phyloP scores from a whole-genome alignment of 2,329 filamentous ascomycete species.

The Fusarium oligoseptatum region DNA sequence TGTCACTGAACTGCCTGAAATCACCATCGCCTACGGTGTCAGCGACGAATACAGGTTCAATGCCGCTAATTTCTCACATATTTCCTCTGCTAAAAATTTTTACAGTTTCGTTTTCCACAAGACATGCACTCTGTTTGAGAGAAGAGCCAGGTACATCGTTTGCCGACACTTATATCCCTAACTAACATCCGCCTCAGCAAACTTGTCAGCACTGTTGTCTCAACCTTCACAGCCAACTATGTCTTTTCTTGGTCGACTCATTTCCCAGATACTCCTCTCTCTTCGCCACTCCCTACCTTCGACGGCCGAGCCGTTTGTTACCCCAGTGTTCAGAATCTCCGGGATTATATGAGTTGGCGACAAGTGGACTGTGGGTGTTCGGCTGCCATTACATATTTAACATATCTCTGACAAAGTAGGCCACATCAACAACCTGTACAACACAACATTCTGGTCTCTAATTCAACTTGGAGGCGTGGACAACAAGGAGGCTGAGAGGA shows the following conservation, averaged over 20 bases:
- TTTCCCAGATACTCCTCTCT: conserved; percentile 79
- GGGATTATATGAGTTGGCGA: conserved; percentile 97
- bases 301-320: conserved; percentile 94
- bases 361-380: conserved; percentile 86
- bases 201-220: conserved; percentile 89
- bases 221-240: conserved; percentile 94
- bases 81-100: conserved; percentile 8
- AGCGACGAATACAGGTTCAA: conserved; percentile 90
- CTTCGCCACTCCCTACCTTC: conserved; percentile 85
- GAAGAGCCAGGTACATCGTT: conserved; percentile 76
- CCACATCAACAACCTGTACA: conserved; percentile 99
- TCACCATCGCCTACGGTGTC: conserved; percentile 90
- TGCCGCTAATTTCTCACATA: background rate
- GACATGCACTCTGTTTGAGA: conserved; percentile 84
- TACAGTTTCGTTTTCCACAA: conserved; percentile 90
- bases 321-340: conserved; percentile 82
- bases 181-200: conserved; percentile 70
- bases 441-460: conserved; percentile 95
- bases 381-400: background rate
- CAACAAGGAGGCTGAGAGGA: conserved; percentile 82
- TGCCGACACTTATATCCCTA: background rate
- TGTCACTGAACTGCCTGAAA: conserved; percentile 84
- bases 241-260: conserved; percentile 82
- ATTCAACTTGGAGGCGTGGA: conserved; percentile 83
- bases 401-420: conserved; percentile 61